Evolutionary conservation across 2,329 filamentous ascomycete genomes (phyloP).

Genomic region (Aspergillus sp.): DNA sequence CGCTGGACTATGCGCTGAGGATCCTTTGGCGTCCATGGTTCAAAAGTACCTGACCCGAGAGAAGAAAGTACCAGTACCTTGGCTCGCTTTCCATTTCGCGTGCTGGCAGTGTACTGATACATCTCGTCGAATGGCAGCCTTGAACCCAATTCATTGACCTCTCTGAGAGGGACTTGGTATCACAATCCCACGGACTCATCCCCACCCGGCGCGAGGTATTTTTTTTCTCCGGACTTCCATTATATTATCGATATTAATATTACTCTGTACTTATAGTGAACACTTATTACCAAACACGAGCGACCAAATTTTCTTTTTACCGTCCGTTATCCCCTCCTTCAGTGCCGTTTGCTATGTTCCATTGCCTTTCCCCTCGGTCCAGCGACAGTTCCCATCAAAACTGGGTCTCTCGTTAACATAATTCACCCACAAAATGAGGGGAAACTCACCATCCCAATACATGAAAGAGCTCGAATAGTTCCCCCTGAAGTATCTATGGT

Average conservation of each 20-base stretch:
- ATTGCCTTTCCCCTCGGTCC: constrained; percentile 20
- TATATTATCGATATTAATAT: constrained; percentile 1
- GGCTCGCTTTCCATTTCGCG: background rate
- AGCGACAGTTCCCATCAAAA: constrained; percentile 24
- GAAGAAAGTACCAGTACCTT: constrained; percentile 6
- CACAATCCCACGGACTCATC: background rate
- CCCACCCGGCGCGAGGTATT: no score
- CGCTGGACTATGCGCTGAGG: background rate
- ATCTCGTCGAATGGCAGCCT: background rate
- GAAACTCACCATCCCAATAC: constrained; percentile 73
- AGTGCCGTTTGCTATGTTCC: constrained; percentile 1
- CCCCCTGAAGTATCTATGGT: constrained; percentile 96
- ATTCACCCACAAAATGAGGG: background rate
- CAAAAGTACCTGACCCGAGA: constrained; percentile 1
- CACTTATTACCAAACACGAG: background rate
- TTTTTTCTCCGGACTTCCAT: background rate
- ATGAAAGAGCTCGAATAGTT: constrained; percentile 96
- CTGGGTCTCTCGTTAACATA: background rate
- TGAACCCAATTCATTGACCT: background rate
- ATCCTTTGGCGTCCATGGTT: constrained; percentile 1
- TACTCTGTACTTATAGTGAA: background rate
- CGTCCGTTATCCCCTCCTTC: background rate
- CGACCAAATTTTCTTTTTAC: background rate
- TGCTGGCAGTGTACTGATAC: background rate
- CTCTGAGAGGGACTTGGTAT: background rate